Conservation (phyloP, 306 rosid genomes). For the Cajanus cajan region DNA sequence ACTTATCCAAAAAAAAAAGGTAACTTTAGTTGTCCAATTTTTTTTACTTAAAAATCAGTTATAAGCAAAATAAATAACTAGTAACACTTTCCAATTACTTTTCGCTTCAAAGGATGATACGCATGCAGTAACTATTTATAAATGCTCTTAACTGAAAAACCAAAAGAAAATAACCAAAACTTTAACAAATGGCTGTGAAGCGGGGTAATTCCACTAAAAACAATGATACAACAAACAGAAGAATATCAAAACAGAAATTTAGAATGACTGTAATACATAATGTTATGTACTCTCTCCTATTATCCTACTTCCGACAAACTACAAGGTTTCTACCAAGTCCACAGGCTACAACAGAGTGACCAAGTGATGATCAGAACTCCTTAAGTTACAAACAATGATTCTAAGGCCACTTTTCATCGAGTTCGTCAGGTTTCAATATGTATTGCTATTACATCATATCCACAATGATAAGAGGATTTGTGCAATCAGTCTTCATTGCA, state of each 20-base stretch:
- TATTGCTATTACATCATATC: not conserved
- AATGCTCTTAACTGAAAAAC: not conserved
- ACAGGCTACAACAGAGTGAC: not conserved
- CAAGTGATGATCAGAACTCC: not conserved
- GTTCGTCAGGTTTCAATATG: not conserved
- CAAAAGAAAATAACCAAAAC: not conserved
- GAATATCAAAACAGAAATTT: not conserved
- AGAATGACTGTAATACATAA: not conserved
- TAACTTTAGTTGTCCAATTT: not conserved
- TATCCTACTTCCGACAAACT: not conserved
- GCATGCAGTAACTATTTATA: not conserved
- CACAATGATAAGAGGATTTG: not conserved
- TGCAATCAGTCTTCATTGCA: not conserved
- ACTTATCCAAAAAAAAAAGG: not conserved
- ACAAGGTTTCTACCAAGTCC: not conserved
- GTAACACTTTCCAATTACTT: slow-evolving; percentile 11
- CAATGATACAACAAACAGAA: not conserved
- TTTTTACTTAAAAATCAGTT: not conserved
- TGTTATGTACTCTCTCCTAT: not conserved
- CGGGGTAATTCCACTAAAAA: not conserved
- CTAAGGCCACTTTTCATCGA: not conserved
- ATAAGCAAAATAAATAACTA: not conserved
- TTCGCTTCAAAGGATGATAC: not conserved
- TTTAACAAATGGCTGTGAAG: not conserved
- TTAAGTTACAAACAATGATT: not conserved